Base-by-base conservation (phyloP, 257 asterid genomes). In the Solanum boliviense region DNA sequence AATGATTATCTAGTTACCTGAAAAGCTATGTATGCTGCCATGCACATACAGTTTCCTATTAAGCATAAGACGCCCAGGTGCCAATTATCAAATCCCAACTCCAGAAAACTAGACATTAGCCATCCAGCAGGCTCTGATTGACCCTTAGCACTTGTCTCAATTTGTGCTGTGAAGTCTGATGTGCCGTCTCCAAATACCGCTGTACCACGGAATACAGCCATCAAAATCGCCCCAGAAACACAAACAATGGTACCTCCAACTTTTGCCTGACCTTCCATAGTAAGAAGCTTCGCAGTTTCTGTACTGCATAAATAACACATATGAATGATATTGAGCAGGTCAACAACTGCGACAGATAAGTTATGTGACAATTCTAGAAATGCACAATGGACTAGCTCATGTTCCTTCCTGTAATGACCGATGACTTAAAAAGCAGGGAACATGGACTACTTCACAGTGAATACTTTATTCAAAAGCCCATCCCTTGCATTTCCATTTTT, bases 131-230 rank as follows among this genome's bases (percentile, higher is more conserved):
- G 96, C 92, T 94, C 98, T 25, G 99, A 94, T 86, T 95, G 99
- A 89, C 96, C 97, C 90, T 89, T 93, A 85, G 96, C 98, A 89
- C 95, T 94, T 88, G 94, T 95, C 88, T 94, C 97, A 91, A n/a
- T 93, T 81, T 56, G 92, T 56, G 84, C 78, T 71, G 91, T 76
- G 87, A 93, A 93, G 27, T 93, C 98, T 86, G 96, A 83, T 89
- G 94, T 96, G 88, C 84, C 87, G 62, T 89, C 78, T 60, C 99
- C 99, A 31, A 97, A 92, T 35, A 97, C 91, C 46, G 91, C 95
- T 84, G 98, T 98, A 78, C 99, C 99, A 29, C 98, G 95, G 91
- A 93, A 96, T 89, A 92, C 85, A 74, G 97, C 96, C 99, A 97
- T 97, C 44, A 97, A 83, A 88, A 97, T 84, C 35, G 99, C 99